These are phyloP conservation scores for Sphagnum magellanicum DNA, from an alignment of 228 moss, liverwort and hornwort genomes.

Conservation along the genomic window DNA sequence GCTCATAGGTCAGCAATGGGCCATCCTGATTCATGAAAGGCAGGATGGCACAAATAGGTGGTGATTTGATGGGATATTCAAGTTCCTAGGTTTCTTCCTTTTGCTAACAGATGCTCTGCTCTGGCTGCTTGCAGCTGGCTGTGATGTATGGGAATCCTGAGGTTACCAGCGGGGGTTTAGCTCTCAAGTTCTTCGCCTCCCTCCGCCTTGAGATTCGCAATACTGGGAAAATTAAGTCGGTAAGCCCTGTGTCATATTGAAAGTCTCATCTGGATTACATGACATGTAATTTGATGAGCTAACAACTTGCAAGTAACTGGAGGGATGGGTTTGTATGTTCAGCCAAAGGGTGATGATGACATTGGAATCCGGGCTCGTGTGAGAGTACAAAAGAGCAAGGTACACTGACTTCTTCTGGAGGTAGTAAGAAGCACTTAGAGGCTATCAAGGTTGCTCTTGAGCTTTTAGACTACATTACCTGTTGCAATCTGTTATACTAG, in stretches of 20 bases:
- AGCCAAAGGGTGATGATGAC: slow-evolving; percentile 85
- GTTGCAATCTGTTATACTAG: too few species aligned
- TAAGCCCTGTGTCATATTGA: slow-evolving; percentile 9
- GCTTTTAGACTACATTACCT: too few species aligned
- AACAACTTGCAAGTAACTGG: neutral
- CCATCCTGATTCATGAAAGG: too few species aligned
- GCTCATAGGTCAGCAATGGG: too few species aligned
- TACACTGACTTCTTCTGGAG: slow-evolving; percentile 5
- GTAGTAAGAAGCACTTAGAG: too few species aligned
- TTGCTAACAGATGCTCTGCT: too few species aligned
- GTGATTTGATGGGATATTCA: too few species aligned
- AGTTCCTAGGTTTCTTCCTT: too few species aligned
- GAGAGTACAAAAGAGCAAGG: slow-evolving; percentile 89
- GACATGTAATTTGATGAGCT: neutral
- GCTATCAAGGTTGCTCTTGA: too few species aligned
- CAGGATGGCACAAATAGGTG: too few species aligned
- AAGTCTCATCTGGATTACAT: neutral
- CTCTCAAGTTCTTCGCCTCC: slow-evolving; percentile 57
- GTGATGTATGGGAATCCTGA: slow-evolving; percentile 89
- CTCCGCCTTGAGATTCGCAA: slow-evolving; percentile 51
- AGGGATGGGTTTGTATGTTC: slow-evolving; percentile 13
- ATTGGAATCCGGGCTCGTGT: slow-evolving; percentile 80
- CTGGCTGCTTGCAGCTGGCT: slow-evolving; percentile 34
- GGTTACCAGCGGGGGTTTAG: slow-evolving; percentile 56
- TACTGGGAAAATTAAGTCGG: slow-evolving; percentile 51